A percentile compares a stretch with the other conserved stretches of the same genome.
phyloP scores from a whole-genome alignment of 129 eudicot species.

The Escallonia rubra region DNA sequence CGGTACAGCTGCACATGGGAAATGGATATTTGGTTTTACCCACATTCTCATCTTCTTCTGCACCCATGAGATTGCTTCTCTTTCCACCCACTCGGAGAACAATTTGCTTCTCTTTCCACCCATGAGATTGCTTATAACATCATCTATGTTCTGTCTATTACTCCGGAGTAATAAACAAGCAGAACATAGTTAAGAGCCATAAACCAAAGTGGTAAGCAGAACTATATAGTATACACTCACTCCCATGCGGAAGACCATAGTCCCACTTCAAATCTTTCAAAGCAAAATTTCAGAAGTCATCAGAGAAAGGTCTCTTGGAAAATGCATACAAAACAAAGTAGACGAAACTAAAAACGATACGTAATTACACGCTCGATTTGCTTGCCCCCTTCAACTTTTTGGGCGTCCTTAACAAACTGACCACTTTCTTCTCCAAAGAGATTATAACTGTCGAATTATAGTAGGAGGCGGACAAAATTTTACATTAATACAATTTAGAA shows the following conservation, averaged over 20 bases:
- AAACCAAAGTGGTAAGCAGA: neutral
- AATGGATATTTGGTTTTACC: too few relatives aligned
- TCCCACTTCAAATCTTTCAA: slow-evolving; percentile 6
- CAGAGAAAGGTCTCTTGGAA: slow-evolving; percentile 19
- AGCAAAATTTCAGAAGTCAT: slow-evolving; percentile 8
- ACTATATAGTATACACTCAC: slow-evolving; percentile 15
- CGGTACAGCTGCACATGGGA: too few relatives aligned
- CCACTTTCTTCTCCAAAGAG: neutral
- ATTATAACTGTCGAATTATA: too few relatives aligned
- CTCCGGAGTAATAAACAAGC: too few relatives aligned
- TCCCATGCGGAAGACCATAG: slow-evolving; percentile 22
- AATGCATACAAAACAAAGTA: too few relatives aligned
- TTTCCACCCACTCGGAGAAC: slow-evolving; percentile 62
- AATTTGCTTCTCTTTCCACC: slow-evolving; percentile 32
- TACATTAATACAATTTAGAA: neutral
- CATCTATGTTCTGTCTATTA: slow-evolving; percentile 44
- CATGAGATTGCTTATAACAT: slow-evolving; percentile 23
- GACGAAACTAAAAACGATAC: slow-evolving; percentile 41
- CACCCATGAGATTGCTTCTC: too few relatives aligned
- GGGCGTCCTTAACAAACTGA: too few relatives aligned
- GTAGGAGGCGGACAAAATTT: too few relatives aligned
- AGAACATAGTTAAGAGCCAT: neutral
- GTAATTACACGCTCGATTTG: neutral
- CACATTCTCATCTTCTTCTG: too few relatives aligned
- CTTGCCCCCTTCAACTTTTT: too few relatives aligned